Evolutionary conservation across 73 alveolate species (phyloP).

Genomic region (Stentor coeruleus): DNA sequence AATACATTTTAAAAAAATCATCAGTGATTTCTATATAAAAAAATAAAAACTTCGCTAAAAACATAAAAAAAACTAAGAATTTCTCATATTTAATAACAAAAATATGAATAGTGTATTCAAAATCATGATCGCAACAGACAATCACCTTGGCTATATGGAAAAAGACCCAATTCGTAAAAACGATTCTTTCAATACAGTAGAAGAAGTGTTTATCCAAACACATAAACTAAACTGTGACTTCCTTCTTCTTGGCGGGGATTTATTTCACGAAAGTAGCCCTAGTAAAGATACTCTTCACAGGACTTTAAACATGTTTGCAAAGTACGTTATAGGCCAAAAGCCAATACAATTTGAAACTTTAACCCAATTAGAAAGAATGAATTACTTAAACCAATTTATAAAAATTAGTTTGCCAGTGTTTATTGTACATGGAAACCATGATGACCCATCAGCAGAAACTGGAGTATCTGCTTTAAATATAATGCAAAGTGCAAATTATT

Average conservation of each 20-base stretch:
- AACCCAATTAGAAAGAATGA: conserved; percentile 57
- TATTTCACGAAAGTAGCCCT: conserved; percentile 94
- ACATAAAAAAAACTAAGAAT: no score
- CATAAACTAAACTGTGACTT: conserved; percentile 59
- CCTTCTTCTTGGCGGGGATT: conserved; percentile 95
- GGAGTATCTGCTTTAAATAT: conserved; percentile 77
- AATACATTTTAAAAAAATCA: no score
- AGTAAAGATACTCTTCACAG: conserved; percentile 67
- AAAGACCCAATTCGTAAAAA: conserved; percentile 77
- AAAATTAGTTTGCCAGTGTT: conserved; percentile 88
- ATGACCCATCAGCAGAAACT: conserved; percentile 91
- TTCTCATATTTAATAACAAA: no score
- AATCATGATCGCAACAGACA: conserved; percentile 89
- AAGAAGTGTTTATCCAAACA: conserved; percentile 80
- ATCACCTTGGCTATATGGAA: conserved; percentile 93
- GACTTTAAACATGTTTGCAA: conserved; percentile 70
- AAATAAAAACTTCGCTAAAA: no score
- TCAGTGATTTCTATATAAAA: no score
- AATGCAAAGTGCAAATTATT: conserved; percentile 65
- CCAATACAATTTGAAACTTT: conserved; percentile 60
- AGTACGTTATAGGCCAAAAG: conserved; percentile 85
- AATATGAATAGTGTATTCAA: conserved; percentile 48
- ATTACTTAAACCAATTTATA: conserved; percentile 69
- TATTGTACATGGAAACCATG: conserved; percentile 97
- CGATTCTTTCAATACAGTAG: conserved; percentile 89